A percentile compares a stretch with the other conserved stretches of the same genome.
phyloP scores from a whole-genome alignment of 495 filamentous ascomycete genomes.

The Delitschia confertaspora region DNA sequence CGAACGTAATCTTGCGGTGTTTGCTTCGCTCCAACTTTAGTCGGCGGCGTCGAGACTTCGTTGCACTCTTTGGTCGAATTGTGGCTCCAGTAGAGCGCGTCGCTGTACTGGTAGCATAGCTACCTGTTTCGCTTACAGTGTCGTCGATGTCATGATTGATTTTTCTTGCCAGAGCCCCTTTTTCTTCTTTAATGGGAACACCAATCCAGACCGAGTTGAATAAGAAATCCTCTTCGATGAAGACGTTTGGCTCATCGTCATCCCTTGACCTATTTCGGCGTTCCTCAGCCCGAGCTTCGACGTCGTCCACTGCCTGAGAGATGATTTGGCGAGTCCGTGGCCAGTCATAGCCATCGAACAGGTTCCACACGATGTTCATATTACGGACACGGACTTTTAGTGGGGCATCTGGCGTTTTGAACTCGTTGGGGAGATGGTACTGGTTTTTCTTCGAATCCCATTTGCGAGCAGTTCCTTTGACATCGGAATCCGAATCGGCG shows the following conservation, averaged over 20 bases:
- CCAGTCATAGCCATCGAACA: constrained; percentile 99
- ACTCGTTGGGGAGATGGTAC: constrained; percentile 56
- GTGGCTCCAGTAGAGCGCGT: constrained; percentile 20
- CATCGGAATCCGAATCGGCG: constrained; percentile 49
- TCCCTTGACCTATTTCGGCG: constrained; percentile 48
- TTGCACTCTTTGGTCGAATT: constrained; percentile 35
- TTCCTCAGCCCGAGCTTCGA: constrained; percentile 73
- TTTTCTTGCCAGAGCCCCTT: constrained; percentile 63
- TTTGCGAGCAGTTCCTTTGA: constrained; percentile 60
- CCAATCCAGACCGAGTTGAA: constrained; percentile 99
- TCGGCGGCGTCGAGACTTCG: constrained; percentile 41
- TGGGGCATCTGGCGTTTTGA: constrained; percentile 58
- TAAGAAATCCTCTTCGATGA: constrained; percentile 84
- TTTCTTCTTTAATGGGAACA: constrained; percentile 77
- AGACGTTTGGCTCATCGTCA: constrained; percentile 59
- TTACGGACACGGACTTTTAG: constrained; percentile 71
- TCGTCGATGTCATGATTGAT: constrained; percentile 88
- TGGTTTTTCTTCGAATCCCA: constrained; percentile 70
- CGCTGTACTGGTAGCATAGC: constrained; percentile 55
- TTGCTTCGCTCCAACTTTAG: constrained; percentile 76
- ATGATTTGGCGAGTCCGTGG: constrained; percentile 76
- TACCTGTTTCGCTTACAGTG: constrained; percentile 76
- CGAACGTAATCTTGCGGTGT: constrained; percentile 90
- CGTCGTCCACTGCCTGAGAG: constrained; percentile 70
- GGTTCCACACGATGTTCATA: constrained; percentile 92